Percentiles rank a stretch among this genome's conserved stretches.
These are phyloP conservation scores for Metschnikowia kofuensis DNA, from an alignment of 805 yeast genomes.

Conservation along the genomic window DNA sequence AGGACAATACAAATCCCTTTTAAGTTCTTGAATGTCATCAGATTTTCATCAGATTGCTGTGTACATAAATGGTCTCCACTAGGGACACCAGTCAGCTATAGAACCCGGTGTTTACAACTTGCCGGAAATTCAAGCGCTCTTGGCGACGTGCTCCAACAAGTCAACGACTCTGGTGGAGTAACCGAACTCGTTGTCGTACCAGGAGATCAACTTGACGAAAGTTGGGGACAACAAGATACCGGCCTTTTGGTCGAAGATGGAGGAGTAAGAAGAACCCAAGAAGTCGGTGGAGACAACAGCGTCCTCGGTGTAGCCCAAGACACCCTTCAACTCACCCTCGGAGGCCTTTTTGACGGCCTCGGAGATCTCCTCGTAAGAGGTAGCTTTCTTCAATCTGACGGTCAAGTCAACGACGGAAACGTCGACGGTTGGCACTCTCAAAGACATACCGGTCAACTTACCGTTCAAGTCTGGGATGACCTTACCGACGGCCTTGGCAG, in stretches of 20 bases:
- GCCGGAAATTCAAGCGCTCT: conserved; percentile 22
- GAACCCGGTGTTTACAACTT: conserved; percentile 12
- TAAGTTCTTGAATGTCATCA: background rate
- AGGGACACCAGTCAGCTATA: conserved; percentile 7
- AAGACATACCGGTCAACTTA: conserved; percentile 89
- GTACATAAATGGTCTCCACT: background rate
- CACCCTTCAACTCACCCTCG: conserved; percentile 74
- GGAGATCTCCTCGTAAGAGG: conserved; percentile 82
- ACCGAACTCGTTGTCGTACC: conserved; percentile 97
- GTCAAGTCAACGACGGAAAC: conserved; percentile 93
- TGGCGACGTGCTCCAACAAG: conserved; percentile 77
- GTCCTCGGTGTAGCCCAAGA: conserved; percentile 88
- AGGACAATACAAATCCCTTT: background rate
- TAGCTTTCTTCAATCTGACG: conserved; percentile 70
- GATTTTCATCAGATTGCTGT: background rate
- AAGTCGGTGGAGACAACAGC: conserved; percentile 90
- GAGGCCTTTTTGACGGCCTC: conserved; percentile 72
- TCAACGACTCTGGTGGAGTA: conserved; percentile 96
- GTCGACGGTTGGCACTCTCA: conserved; percentile 92
- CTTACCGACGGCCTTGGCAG: conserved; percentile 97
- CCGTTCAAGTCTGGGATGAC: conserved; percentile 89
- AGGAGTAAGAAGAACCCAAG: conserved; percentile 78
- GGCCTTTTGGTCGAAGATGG: conserved; percentile 88
- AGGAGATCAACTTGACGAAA: conserved; percentile 86
- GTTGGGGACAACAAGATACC: conserved; percentile 85